These are phyloP conservation scores for Wickerhamiella azyma DNA, from an alignment of 805 yeast species.

Conservation along the genomic window DNA sequence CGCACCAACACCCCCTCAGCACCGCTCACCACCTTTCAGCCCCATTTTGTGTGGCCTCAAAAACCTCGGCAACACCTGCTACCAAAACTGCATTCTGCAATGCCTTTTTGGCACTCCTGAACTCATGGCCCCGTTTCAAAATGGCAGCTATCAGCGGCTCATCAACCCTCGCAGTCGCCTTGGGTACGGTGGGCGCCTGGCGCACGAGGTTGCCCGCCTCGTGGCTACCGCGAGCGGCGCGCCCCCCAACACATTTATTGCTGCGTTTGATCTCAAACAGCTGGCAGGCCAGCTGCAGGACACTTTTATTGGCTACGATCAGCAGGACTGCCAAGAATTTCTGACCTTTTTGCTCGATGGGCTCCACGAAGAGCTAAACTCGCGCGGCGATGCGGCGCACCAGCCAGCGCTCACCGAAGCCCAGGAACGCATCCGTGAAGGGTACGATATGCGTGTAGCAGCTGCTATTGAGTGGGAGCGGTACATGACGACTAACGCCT, in stretches of 20 bases:
- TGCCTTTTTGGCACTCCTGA: conserved; percentile 65
- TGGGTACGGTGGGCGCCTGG: conserved; percentile 71
- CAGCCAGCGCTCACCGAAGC: conserved; percentile 48
- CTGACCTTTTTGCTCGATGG: conserved; percentile 61
- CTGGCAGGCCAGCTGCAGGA: conserved; percentile 53
- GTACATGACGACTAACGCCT: conserved; percentile 62
- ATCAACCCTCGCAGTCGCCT: conserved; percentile 59
- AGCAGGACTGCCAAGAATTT: conserved; percentile 80
- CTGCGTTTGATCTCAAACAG: conserved; percentile 53
- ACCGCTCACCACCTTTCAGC: neutral
- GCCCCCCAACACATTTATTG: conserved; percentile 25
- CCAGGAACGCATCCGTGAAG: conserved; percentile 63
- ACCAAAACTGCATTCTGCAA: conserved; percentile 84
- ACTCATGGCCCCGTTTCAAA: conserved; percentile 47
- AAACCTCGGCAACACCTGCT: conserved; percentile 84
- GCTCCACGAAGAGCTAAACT: conserved; percentile 72
- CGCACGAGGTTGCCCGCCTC: conserved; percentile 51
- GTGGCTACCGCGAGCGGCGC: conserved; percentile 36
- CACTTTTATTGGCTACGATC: conserved; percentile 53
- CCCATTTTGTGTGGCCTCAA: conserved; percentile 37
- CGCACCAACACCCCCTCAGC: neutral
- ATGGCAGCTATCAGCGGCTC: conserved; percentile 46
- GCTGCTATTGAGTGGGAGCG: conserved; percentile 88
- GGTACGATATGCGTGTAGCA: conserved; percentile 61
- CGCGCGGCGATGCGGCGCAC: conserved; percentile 40